A percentile compares a stretch with the other conserved stretches of the same genome.
phyloP scores from a whole-genome alignment of 352 stramenopile genomes.

The Phytophthora uliginosa region DNA sequence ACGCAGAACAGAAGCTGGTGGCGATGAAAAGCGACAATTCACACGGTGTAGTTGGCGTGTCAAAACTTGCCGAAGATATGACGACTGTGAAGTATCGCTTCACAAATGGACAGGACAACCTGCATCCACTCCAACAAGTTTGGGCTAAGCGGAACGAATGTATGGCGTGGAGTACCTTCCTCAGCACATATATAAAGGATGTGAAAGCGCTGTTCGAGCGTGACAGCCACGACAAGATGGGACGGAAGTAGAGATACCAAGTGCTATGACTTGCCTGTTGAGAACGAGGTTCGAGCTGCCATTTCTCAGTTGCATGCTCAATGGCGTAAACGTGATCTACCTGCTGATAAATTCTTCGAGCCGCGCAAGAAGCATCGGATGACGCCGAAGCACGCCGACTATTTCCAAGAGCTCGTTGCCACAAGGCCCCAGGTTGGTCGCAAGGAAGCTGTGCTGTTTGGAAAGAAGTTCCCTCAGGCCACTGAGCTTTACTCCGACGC shows the following conservation, averaged over 20 bases:
- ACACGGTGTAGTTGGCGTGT: neutral
- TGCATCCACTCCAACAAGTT: neutral
- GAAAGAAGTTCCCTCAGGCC: too few species aligned
- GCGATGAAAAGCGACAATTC: neutral
- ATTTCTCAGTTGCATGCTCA: neutral
- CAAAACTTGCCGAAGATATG: neutral
- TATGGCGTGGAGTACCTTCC: slow-evolving; percentile 10
- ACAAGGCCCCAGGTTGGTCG: neutral
- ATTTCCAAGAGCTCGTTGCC: neutral
- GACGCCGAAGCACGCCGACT: neutral
- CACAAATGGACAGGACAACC: neutral
- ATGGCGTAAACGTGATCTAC: neutral
- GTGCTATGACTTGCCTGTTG: slow-evolving; percentile 3
- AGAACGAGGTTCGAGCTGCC: slow-evolving; percentile 2
- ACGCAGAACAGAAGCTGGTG: neutral
- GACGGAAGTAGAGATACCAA: neutral
- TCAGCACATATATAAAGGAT: neutral
- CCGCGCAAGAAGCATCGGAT: slow-evolving; percentile 3
- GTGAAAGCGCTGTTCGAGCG: slow-evolving; percentile 1
- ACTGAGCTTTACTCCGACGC: too few species aligned
- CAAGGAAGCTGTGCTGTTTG: too few species aligned
- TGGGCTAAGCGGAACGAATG: slow-evolving; percentile 7
- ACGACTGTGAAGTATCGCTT: neutral
- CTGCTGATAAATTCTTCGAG: neutral
- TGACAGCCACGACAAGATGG: slow-evolving; percentile 8